Base-by-base conservation (phyloP, 176 grass and related monocot species). In the Oryza brachyantha region DNA sequence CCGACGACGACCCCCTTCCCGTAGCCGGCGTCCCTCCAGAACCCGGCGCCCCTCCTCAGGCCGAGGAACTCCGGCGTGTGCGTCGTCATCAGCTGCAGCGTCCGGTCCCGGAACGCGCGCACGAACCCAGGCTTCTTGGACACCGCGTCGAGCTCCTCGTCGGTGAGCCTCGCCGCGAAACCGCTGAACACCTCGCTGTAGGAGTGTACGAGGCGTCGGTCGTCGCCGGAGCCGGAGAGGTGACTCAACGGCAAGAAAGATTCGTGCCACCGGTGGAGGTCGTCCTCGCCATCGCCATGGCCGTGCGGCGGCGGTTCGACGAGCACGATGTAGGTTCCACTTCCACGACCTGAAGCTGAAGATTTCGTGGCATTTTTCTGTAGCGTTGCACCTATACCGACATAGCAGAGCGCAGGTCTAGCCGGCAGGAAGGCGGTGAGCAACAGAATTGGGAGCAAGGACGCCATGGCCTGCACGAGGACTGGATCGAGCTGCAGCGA, bases 1-100 rank as follows among this genome's bases (percentile, higher is more conserved):
- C 91, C 87, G 35, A 93, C 29, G 16, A 93, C 29, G 41, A 79
- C 40, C 0, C 91, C 91, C 61, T 84, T 59, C 5, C 91, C 91
- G 4, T 77, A 81, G 7, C 72, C 5, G 2, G 70, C 28, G 14
- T 74, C 16, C 2, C 82, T 66, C 76, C 84, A 85, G 21, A 85
- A 73, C 43, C 83, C 69, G 3, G 27, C 3, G 69, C 29, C 61
- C 0, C 21, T 10, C 61, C 5, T 46, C 54, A 86, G 31, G 0
- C 78, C 78, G 5, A 86, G 71, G 52, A 85, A 87, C 28, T 25
- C 35, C 5, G 79, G 86, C 2, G 86, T 87, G 84, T 82, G 84
- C 8, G 88, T 93, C 5, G 84, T 93, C 68, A 34, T 60, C 19
- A 83, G 81, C 11, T 39, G 75, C 27, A 79, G 66, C 13, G 3